A percentile compares a stretch with the other conserved stretches of the same genome.
These are phyloP conservation scores for Gillenia trifoliata DNA, from an alignment of 306 rosid genomes.

Conservation along the genomic window DNA sequence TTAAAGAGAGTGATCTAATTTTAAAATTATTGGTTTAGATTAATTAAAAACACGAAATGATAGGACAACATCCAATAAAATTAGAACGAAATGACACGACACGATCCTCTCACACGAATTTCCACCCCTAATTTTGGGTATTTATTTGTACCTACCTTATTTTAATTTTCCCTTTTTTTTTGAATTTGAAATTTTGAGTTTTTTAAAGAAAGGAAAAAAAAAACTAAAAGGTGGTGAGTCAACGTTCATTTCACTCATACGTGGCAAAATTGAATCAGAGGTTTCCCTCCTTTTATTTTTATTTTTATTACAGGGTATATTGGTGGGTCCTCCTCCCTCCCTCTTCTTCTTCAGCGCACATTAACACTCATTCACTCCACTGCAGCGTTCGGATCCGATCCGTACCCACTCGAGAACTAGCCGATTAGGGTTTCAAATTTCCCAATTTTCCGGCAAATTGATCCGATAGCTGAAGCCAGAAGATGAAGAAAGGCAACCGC, in stretches of 20 bases:
- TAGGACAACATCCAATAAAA: no score
- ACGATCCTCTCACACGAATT: no score
- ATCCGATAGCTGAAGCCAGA: neutral
- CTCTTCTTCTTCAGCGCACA: neutral
- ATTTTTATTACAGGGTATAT: neutral
- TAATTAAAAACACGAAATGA: no score
- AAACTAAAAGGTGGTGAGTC: neutral
- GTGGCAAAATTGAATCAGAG: slow-evolving; percentile 42
- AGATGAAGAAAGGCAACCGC: slow-evolving; percentile 65
- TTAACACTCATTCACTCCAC: neutral
- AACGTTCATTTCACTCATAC: slow-evolving; percentile 6
- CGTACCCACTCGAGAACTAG: neutral
- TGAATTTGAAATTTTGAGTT: no score
- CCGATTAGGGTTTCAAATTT: slow-evolving; percentile 1
- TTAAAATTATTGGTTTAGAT: no score
- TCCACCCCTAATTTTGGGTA: no score
- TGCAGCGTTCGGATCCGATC: neutral
- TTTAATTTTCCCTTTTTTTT: no score
- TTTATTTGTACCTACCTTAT: no score
- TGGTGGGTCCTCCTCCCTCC: neutral
- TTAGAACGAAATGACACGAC: no score
- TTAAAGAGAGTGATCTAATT: no score
- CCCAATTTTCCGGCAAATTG: neutral
- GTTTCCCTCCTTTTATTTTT: slow-evolving; percentile 41
- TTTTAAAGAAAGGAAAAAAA: no score